These are phyloP conservation scores for Penicillium polonicum DNA, from an alignment of 2,329 filamentous ascomycete genomes.

Conservation along the genomic window DNA sequence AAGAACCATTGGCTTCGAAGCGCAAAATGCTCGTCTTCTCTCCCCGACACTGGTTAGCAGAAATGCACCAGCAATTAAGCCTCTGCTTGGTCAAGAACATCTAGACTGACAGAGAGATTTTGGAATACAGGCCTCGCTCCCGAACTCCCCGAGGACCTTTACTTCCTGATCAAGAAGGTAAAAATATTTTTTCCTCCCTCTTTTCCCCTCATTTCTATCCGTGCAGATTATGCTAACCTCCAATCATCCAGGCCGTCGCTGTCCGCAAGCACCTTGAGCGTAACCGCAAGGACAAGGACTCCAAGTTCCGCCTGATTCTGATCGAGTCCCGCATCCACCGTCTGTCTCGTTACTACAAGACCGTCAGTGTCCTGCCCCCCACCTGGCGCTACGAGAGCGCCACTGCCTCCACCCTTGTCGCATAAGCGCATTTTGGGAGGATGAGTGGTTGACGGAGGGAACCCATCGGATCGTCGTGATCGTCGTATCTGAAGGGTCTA, in stretches of 20 bases:
- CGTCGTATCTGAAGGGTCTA: constrained; percentile 11
- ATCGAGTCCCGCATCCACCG: constrained; percentile 99
- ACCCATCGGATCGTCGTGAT: constrained; percentile 14
- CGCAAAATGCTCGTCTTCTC: constrained; percentile 9
- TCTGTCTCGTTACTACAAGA: constrained; percentile 99
- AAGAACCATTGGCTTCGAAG: constrained; percentile 2
- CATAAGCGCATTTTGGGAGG: constrained; percentile 58
- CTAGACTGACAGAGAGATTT: constrained; percentile 87
- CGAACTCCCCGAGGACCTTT: constrained; percentile 98
- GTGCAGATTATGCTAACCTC: constrained; percentile 5
- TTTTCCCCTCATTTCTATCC: neutral
- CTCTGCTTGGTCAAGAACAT: constrained; percentile 75
- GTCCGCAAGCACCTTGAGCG: constrained; percentile 99
- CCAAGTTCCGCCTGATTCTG: constrained; percentile 99
- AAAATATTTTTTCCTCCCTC: constrained; percentile 8
- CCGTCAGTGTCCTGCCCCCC: constrained; percentile 75
- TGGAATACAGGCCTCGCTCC: constrained; percentile 86
- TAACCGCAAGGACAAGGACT: constrained; percentile 99
- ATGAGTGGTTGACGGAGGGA: constrained; percentile 21
- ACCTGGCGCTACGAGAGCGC: constrained; percentile 99
- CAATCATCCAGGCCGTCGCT: constrained; percentile 71
- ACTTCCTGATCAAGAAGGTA: constrained; percentile 99
- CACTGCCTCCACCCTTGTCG: constrained; percentile 90
- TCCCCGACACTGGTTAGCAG: constrained; percentile 27
- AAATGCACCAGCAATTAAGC: constrained; percentile 53